Conservation (phyloP, 1,284 basidiomycete species). For the Puccinia novopanici region DNA sequence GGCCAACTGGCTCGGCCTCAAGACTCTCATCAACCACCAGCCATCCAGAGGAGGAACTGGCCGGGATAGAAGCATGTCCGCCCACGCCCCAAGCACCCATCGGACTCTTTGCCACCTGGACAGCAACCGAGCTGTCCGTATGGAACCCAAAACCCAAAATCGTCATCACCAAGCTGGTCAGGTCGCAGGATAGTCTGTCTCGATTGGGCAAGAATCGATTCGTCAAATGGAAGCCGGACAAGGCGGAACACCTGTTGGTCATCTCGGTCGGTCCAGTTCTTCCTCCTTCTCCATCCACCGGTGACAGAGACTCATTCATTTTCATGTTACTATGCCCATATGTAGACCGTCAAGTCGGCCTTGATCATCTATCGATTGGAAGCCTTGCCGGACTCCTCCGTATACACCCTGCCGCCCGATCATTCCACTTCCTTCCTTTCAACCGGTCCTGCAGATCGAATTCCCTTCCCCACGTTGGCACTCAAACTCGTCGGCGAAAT, state of each 20-base stretch:
- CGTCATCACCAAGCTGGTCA: slow-evolving; percentile 30
- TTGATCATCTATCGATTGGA: slow-evolving; percentile 38
- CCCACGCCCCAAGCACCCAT: slow-evolving; percentile 17
- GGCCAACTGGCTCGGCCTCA: slow-evolving; percentile 50
- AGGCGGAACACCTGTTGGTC: slow-evolving; percentile 17
- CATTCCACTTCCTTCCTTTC: slow-evolving; percentile 31
- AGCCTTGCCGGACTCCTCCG: slow-evolving; percentile 19
- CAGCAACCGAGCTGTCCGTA: slow-evolving; percentile 32
- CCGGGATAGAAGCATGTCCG: slow-evolving; percentile 2
- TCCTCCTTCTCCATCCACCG: not conserved
- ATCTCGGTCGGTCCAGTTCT: slow-evolving; percentile 14
- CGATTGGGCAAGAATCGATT: slow-evolving; percentile 22
- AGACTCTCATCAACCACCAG: not conserved
- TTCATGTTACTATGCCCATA: not conserved
- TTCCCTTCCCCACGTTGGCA: slow-evolving; percentile 44
- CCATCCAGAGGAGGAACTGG: not conserved
- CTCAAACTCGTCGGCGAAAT: slow-evolving; percentile 35
- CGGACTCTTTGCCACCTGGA: slow-evolving; percentile 48
- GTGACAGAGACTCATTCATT: not conserved
- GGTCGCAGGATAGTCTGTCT: slow-evolving; percentile 6
- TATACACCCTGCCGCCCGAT: slow-evolving; percentile 38
- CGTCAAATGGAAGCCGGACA: slow-evolving; percentile 44
- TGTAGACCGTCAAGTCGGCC: slow-evolving; percentile 26
- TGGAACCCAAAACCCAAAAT: slow-evolving; percentile 47
- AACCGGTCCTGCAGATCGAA: slow-evolving; percentile 45